Base-by-base conservation (phyloP, 345 rosid genomes). In the Erucastrum elatum region DNA sequence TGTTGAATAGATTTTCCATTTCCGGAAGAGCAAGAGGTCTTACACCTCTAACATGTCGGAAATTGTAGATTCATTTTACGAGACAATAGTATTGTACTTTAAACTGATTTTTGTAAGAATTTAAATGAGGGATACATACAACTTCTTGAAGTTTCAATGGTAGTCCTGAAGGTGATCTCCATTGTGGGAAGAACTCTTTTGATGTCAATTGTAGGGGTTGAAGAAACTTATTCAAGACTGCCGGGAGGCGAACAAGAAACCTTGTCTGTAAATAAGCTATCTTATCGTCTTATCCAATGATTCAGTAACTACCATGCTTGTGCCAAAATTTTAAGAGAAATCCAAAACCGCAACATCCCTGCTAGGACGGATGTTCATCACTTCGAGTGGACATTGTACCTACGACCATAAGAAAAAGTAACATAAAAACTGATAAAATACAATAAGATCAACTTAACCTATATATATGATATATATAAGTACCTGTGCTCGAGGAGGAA, bases 101-200 rank as follows among this genome's bases (percentile, higher is more conserved):
- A 12, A 46, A 46, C 4, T 46, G 53, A 46, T 4, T 46, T 12
- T 25, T 16, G 25, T 15, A 53, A 15, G 21, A 53, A 16, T 15
- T 53, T 53, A 25, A 53, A 5, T 15, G 8, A 6, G 0, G 17
- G 79, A 79, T 55, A 84, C 93, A 74, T 88, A 95, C 99, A 82
- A 95, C 99, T 93, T 95, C 99, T 82, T 95, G 99, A 87, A 95
- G 94, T 86, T 91, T 95, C 77, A 95, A 79, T 17, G 98, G 98
- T 72, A 96, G 99, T 35, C 99, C 99, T 16, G 98, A 85, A 76
- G 93, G 91, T 46, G 90, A 86, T 88, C 97, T 90, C 99, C 99
- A 95, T 81, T 95, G 98, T 17, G 92, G 88, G 80, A 95, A 95
- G 80, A 95, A 93, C 84, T 95, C 97, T 60, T 93, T 94, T 37